Conservation (phyloP, 768 basidiomycete species). For the Tylopilus subfusipes region DNA sequence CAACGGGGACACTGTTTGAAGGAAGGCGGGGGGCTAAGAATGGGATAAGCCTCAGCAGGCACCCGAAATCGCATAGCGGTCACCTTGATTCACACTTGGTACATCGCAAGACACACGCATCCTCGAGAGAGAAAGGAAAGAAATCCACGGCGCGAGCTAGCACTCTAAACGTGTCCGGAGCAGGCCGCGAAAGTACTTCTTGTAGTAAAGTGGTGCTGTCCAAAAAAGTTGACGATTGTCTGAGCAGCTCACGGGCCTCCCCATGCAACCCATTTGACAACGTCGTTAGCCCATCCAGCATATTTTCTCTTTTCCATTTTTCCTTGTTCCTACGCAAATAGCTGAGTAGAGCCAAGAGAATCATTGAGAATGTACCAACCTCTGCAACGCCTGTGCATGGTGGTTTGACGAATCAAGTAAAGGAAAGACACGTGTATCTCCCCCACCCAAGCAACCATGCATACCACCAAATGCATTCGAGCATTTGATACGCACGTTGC, state of each 20-base stretch:
- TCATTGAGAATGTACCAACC: slow-evolving; percentile 10
- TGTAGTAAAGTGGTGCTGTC: slow-evolving; percentile 30
- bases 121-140: slow-evolving; percentile 46
- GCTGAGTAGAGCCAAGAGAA: not conserved
- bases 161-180: slow-evolving; percentile 41
- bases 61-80: slow-evolving; percentile 11
- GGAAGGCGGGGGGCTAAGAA: slow-evolving; percentile 41
- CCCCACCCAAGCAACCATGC: slow-evolving; percentile 30
- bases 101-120: slow-evolving; percentile 50
- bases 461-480: slow-evolving; percentile 6
- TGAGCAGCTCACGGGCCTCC: slow-evolving; percentile 2
- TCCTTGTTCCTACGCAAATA: slow-evolving; percentile 32
- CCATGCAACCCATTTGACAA: not conserved
- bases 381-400: slow-evolving; percentile 18
- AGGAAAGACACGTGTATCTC: slow-evolving; percentile 22
- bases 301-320: slow-evolving; percentile 28
- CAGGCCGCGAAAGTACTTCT: slow-evolving; percentile 33
- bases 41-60: not conserved
- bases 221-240: not conserved
- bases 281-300: slow-evolving; percentile 2
- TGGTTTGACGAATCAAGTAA: slow-evolving; percentile 16
- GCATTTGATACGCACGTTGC: slow-evolving; percentile 47
- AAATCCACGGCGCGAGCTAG: slow-evolving; percentile 53
- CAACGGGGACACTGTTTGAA: slow-evolving; percentile 50
- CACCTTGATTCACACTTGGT: slow-evolving; percentile 51